Percentiles rank a stretch among this genome's conserved stretches.
Conservation (phyloP, 2,329 filamentous ascomycete genomes). For the Diaporthe australafricana region DNA sequence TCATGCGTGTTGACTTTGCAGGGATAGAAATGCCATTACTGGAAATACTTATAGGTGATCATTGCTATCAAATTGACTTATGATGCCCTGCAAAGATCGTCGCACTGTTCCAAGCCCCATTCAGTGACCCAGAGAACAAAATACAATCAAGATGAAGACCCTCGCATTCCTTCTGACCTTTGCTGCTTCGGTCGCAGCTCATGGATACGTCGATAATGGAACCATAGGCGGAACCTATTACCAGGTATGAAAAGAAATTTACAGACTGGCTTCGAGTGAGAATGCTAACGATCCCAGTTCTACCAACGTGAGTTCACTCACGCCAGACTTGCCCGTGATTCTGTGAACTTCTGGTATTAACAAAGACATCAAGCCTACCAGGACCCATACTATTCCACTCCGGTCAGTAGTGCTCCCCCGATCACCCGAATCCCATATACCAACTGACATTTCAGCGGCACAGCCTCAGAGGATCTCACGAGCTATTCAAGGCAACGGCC, state of each 20-base stretch:
- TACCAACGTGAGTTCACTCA: slow-evolving; percentile 30
- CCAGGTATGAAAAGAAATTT: slow-evolving; percentile 5
- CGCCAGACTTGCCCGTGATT: neutral
- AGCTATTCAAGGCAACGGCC: slow-evolving; percentile 68
- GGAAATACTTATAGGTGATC: slow-evolving; percentile 14
- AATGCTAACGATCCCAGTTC: slow-evolving; percentile 15
- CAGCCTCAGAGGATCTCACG: slow-evolving; percentile 65
- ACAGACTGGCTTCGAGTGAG: neutral
- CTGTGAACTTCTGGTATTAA: neutral
- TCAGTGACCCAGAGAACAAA: neutral
- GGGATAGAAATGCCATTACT: neutral
- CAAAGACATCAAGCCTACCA: slow-evolving; percentile 4
- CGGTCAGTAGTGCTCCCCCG: neutral
- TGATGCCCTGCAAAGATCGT: neutral
- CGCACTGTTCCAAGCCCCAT: neutral
- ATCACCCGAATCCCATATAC: neutral
- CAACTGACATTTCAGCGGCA: neutral
- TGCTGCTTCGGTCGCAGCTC: slow-evolving; percentile 16
- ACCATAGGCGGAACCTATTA: slow-evolving; percentile 29
- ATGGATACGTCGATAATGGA: slow-evolving; percentile 32
- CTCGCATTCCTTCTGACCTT: slow-evolving; percentile 10
- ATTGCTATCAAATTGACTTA: neutral
- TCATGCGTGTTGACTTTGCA: neutral
- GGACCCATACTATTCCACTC: slow-evolving; percentile 23
- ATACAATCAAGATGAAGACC: slow-evolving; percentile 21